These are phyloP conservation scores for Hawksworthiomyces lignivorus DNA, from an alignment of 2,329 filamentous ascomycete species.

Conservation along the genomic window DNA sequence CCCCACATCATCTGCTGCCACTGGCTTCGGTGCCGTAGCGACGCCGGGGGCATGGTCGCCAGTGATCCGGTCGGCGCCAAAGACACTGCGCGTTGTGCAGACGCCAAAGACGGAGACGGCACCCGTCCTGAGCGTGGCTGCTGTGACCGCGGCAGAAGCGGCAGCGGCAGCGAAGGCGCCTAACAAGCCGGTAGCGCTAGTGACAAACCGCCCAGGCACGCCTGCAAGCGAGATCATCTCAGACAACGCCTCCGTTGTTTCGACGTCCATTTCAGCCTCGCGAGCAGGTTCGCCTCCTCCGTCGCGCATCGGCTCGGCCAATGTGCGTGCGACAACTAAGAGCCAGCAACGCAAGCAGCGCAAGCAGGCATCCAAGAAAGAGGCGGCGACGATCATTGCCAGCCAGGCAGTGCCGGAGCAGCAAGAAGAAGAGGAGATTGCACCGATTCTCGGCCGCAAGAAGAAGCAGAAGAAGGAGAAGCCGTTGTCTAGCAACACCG, in stretches of 20 bases:
- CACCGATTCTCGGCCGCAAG: slow-evolving; percentile 70
- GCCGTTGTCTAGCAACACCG: slow-evolving; percentile 21
- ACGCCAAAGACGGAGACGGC: slow-evolving; percentile 53
- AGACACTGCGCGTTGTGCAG: slow-evolving; percentile 63
- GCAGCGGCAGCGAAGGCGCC: slow-evolving; percentile 13
- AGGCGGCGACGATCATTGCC: slow-evolving; percentile 42
- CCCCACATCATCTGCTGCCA: slow-evolving; percentile 36
- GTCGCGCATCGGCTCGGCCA: slow-evolving; percentile 58
- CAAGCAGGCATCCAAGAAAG: slow-evolving; percentile 59
- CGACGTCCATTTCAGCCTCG: slow-evolving; percentile 59
- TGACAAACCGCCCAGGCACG: slow-evolving; percentile 52
- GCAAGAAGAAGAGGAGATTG: slow-evolving; percentile 45
- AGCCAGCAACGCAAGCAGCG: slow-evolving; percentile 72
- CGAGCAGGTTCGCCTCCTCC: slow-evolving; percentile 65
- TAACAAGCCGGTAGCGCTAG: slow-evolving; percentile 17
- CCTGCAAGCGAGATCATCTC: slow-evolving; percentile 67
- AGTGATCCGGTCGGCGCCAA: slow-evolving; percentile 43
- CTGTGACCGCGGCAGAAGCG: slow-evolving; percentile 14
- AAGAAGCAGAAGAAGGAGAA: slow-evolving; percentile 80
- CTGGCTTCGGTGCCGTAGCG: slow-evolving; percentile 35
- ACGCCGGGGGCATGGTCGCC: no score
- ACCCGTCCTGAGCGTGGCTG: slow-evolving; percentile 18
- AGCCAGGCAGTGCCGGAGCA: slow-evolving; percentile 40
- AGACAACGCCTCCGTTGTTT: slow-evolving; percentile 69
- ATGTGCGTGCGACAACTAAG: slow-evolving; percentile 64